These are phyloP conservation scores for Aspergillus quadricinctus DNA, from an alignment of 2,329 filamentous ascomycete genomes.

Conservation along the genomic window DNA sequence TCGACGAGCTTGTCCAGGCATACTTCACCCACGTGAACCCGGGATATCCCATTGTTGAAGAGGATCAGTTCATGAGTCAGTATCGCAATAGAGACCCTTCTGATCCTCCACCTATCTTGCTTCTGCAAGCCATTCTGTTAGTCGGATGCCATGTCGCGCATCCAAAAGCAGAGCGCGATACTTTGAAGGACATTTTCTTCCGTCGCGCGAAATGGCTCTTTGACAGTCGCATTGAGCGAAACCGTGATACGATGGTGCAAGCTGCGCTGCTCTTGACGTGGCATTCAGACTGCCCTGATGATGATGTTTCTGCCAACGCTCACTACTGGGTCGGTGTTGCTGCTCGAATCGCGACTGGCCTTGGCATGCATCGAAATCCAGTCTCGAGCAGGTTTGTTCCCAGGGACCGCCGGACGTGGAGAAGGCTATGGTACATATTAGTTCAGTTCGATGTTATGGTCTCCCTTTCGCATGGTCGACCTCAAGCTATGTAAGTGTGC, in stretches of 20 bases:
- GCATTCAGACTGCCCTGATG: slow-evolving; percentile 51
- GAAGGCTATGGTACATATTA: slow-evolving; percentile 42
- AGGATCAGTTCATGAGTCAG: slow-evolving; percentile 49
- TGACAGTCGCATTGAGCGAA: slow-evolving; percentile 51
- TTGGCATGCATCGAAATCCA: slow-evolving; percentile 51
- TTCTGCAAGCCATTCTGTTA: slow-evolving; percentile 50
- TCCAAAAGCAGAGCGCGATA: slow-evolving; percentile 38
- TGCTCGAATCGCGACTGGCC: slow-evolving; percentile 48
- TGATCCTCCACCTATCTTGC: slow-evolving; percentile 44
- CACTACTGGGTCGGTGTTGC: slow-evolving; percentile 53
- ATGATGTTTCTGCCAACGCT: slow-evolving; percentile 52
- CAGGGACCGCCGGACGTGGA: slow-evolving; percentile 41
- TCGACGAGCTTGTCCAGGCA: slow-evolving; percentile 48
- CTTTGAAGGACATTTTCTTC: slow-evolving; percentile 48
- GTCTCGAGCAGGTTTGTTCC: slow-evolving; percentile 38
- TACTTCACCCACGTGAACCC: slow-evolving; percentile 51
- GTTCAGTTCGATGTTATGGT: slow-evolving; percentile 44
- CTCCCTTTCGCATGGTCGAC: slow-evolving; percentile 47
- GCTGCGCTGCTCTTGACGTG: slow-evolving; percentile 53
- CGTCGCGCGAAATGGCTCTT: slow-evolving; percentile 51
- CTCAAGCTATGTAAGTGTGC: slow-evolving; percentile 45
- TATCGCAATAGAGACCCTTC: slow-evolving; percentile 45
- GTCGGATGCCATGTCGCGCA: slow-evolving; percentile 50
- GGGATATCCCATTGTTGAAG: slow-evolving; percentile 50
- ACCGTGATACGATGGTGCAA: slow-evolving; percentile 53